phyloP scores from a whole-genome alignment of 169 alveolate genomes.

The Babesia microti region DNA sequence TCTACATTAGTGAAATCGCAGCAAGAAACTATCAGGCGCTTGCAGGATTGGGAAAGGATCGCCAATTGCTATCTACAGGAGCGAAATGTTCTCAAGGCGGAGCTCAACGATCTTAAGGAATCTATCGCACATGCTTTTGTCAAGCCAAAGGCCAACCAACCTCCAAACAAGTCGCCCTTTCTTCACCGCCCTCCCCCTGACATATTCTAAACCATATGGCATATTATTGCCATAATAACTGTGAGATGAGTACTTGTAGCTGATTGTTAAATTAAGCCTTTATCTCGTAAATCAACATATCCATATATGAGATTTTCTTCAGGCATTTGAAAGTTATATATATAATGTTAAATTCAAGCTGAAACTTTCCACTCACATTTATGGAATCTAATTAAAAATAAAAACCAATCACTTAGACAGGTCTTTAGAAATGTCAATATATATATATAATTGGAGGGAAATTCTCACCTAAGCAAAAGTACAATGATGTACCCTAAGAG shows the following conservation, averaged over 20 bases:
- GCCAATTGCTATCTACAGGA: conserved; percentile 6
- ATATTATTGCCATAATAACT: not conserved
- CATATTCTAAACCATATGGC: conserved; percentile 9
- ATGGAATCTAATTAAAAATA: no score
- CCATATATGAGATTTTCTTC: conserved; percentile 4
- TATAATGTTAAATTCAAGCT: no score
- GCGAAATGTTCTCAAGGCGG: conserved; percentile 14
- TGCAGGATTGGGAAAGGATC: conserved; percentile 13
- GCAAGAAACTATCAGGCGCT: conserved; percentile 25
- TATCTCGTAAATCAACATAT: not conserved
- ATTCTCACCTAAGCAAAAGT: no score
- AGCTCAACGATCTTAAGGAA: conserved; percentile 2
- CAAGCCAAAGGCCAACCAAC: conserved; percentile 1
- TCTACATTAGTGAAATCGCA: conserved; percentile 28
- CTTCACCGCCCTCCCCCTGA: conserved; percentile 15
- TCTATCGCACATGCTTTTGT: not conserved
- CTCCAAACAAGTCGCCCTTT: not conserved
- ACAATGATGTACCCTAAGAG: no score
- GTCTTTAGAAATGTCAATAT: no score
- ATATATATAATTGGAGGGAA: no score
- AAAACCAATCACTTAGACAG: no score
- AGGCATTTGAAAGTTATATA: no score
- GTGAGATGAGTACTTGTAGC: no score
- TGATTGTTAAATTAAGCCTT: no score
- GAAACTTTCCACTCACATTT: no score